Evolutionary conservation across 2,329 filamentous ascomycete species (phyloP).

Genomic region (Nothomitra cinnamomea): DNA sequence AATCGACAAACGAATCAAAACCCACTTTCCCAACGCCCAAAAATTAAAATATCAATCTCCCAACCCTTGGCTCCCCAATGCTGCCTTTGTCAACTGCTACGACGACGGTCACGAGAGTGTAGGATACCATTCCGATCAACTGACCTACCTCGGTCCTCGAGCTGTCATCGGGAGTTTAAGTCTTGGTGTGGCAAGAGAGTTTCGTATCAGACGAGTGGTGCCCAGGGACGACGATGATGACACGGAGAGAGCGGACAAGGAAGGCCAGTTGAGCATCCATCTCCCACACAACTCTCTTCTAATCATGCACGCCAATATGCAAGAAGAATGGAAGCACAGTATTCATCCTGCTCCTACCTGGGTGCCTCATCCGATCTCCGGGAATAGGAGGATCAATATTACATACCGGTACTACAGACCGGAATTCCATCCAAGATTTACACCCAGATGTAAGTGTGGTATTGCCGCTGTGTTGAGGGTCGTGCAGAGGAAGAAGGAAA

Average conservation of each 20-base stretch:
- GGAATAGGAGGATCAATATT: constrained; percentile 73
- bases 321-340: constrained; percentile 90
- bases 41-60: constrained; percentile 68
- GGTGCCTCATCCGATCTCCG: constrained; percentile 68
- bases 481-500: constrained; percentile 62
- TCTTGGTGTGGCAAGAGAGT: constrained; percentile 82
- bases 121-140: constrained; percentile 81
- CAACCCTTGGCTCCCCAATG: constrained; percentile 63
- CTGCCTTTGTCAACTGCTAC: constrained; percentile 92
- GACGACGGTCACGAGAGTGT: constrained; percentile 64
- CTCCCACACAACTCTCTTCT: constrained; percentile 87
- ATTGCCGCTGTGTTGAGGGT: constrained; percentile 55
- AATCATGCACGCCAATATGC: constrained; percentile 96
- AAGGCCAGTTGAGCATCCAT: constrained; percentile 83
- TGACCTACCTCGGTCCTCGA: constrained; percentile 82
- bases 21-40: constrained; percentile 47
- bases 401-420: constrained; percentile 80
- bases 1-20: constrained; percentile 51
- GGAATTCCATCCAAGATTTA: constrained; percentile 58
- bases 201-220: constrained; percentile 65
- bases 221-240: constrained; percentile 29
- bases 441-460: constrained; percentile 60
- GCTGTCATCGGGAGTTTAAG: constrained; percentile 81
- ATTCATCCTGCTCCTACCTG: constrained; percentile 61
- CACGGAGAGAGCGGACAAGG: constrained; percentile 31